Percentiles rank a stretch among this genome's conserved stretches.
phyloP scores from a whole-genome alignment of 1,284 basidiomycete genomes.

The Polyporus tsugae region DNA sequence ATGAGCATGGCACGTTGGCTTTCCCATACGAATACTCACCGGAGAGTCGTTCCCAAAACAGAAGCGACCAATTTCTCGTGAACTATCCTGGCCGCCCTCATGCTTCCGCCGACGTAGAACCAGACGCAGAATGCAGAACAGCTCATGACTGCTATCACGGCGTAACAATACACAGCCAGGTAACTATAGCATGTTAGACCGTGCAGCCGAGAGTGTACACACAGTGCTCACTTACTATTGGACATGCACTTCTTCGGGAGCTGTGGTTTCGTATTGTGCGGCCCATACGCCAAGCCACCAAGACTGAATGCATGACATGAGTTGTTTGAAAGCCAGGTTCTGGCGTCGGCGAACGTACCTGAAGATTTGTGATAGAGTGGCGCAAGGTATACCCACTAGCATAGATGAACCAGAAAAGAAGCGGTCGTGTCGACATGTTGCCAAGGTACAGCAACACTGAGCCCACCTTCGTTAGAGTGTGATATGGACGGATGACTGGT shows the following conservation, averaged over 20 bases:
- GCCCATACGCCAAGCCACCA: slow-evolving; percentile 45
- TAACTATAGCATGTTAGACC: slow-evolving; percentile 43
- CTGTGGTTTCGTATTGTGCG: slow-evolving; percentile 42
- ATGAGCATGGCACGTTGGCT: slow-evolving; percentile 28
- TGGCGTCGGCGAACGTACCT: slow-evolving; percentile 9
- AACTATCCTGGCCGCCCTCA: slow-evolving; percentile 62
- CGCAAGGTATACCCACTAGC: slow-evolving; percentile 13
- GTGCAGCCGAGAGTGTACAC: not conserved
- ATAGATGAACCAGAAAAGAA: slow-evolving; percentile 46
- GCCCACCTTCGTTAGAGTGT: slow-evolving; percentile 43
- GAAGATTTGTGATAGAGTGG: slow-evolving; percentile 14
- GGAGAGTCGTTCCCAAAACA: slow-evolving; percentile 63
- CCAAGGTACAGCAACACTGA: slow-evolving; percentile 43
- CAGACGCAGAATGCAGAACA: slow-evolving; percentile 40
- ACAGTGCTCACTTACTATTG: slow-evolving; percentile 30
- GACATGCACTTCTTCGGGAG: slow-evolving; percentile 36
- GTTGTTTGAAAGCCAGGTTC: slow-evolving; percentile 12
- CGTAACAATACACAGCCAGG: slow-evolving; percentile 51
- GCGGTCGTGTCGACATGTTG: slow-evolving; percentile 39
- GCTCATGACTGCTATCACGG: slow-evolving; percentile 42
- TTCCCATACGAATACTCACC: slow-evolving; percentile 39
- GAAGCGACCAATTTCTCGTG: slow-evolving; percentile 64
- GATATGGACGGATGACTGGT: slow-evolving; percentile 39
- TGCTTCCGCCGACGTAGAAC: slow-evolving; percentile 50
- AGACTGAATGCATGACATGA: slow-evolving; percentile 32